Evolutionary conservation across 768 basidiomycete species (phyloP).

Genomic region (Ramaria rubella): DNA sequence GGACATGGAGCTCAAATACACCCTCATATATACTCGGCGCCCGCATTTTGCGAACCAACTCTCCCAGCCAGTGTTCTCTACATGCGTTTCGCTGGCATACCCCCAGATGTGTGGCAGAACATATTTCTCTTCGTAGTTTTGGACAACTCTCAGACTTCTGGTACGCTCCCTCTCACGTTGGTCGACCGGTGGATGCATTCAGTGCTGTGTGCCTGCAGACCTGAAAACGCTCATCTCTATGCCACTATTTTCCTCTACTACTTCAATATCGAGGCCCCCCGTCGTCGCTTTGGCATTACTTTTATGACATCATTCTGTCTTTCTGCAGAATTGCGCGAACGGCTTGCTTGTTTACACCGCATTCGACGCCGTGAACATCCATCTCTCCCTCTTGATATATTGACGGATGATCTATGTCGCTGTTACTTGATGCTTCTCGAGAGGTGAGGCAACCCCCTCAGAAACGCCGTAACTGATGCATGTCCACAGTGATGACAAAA

Average conservation of each 20-base stretch:
- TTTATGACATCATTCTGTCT: background rate
- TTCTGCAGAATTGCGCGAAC: background rate
- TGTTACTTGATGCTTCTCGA: constrained; percentile 2
- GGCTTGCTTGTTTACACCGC: background rate
- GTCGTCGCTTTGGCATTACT: background rate
- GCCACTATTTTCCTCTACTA: background rate
- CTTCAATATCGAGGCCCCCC: background rate
- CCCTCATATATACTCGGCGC: too few relatives aligned
- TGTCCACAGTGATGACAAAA: background rate
- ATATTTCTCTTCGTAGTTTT: background rate
- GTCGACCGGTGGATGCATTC: background rate
- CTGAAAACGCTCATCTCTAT: constrained; percentile 1
- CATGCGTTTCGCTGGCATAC: too few relatives aligned
- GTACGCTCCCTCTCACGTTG: background rate
- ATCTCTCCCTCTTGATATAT: background rate
- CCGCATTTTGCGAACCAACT: too few relatives aligned
- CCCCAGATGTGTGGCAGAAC: background rate
- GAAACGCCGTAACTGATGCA: background rate
- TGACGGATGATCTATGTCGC: background rate
- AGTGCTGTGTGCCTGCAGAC: background rate
- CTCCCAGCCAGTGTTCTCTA: too few relatives aligned
- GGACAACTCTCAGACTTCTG: background rate
- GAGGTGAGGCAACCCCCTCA: background rate
- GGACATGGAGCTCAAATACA: too few relatives aligned
- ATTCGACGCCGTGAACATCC: background rate